Conservation (phyloP, 768 basidiomycete species). For the Russula abietina region DNA sequence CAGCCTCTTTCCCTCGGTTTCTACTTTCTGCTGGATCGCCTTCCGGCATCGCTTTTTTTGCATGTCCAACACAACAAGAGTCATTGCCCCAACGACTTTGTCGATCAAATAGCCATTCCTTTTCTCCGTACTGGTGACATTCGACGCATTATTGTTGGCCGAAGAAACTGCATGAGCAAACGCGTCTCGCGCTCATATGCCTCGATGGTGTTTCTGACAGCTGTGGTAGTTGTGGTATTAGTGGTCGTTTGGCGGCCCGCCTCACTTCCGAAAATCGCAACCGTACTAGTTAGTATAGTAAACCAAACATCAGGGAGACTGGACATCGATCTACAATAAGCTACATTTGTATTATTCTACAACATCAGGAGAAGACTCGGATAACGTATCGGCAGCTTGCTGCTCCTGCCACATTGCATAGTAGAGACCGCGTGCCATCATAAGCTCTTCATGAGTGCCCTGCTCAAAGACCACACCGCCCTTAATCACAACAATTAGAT, state of each 20-base stretch:
- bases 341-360: conserved; percentile 13
- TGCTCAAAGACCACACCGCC: conserved; percentile 90
- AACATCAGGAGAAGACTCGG: conserved; percentile 15
- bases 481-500: conserved; percentile 88
- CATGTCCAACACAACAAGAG: conserved; percentile 4
- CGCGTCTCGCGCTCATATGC: conserved; percentile 20
- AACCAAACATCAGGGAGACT: no score
- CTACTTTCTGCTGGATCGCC: conserved; percentile 10
- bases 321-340: neutral
- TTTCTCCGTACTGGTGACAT: no score
- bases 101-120: conserved; percentile 2
- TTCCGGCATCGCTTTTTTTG: conserved; percentile 13
- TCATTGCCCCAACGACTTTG: conserved; percentile 1
- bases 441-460: conserved; percentile 85
- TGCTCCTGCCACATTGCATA: conserved; percentile 79
- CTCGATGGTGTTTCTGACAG: neutral
- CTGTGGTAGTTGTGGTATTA: neutral
- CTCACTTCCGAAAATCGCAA: neutral
- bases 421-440: conserved; percentile 66
- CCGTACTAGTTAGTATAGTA: no score
- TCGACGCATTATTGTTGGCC: no score
- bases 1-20: neutral
- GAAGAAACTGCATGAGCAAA: no score
- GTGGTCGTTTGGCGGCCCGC: neutral
- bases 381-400: conserved; percentile 42